These are phyloP conservation scores for Alternaria consortialis DNA, from an alignment of 2,329 filamentous ascomycete species.

Conservation along the genomic window DNA sequence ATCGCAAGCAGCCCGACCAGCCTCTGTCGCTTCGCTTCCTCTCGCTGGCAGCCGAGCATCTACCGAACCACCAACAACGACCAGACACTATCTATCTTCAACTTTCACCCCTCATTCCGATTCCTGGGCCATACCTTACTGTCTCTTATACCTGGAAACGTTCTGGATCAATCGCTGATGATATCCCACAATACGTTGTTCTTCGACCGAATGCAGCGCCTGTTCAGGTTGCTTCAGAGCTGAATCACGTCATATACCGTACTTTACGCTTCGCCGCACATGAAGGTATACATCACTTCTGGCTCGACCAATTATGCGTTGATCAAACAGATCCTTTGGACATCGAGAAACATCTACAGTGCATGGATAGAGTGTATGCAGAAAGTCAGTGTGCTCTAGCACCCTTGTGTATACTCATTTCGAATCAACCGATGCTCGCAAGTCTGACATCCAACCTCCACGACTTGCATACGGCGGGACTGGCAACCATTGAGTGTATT, in stretches of 20 bases:
- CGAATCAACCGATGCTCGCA: background rate
- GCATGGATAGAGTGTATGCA: background rate
- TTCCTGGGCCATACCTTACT: background rate
- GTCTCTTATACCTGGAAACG: background rate
- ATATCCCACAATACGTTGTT: background rate
- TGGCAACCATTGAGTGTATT: background rate
- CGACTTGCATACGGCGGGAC: background rate
- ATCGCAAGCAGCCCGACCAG: background rate
- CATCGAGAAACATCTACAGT: background rate
- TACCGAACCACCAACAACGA: background rate
- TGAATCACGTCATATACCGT: background rate
- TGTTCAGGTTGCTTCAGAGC: background rate
- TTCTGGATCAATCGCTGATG: background rate
- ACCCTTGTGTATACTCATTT: background rate
- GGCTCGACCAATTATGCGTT: background rate
- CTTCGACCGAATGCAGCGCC: background rate
- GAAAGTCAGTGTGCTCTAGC: background rate
- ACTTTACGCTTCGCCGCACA: background rate
- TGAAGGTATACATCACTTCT: background rate
- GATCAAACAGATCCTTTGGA: background rate
- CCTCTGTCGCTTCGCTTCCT: background rate
- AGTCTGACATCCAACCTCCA: background rate
- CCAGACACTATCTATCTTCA: background rate
- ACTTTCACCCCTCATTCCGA: background rate
- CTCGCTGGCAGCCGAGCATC: background rate